Evolutionary conservation across 23 red algal genomes (phyloP).

Genomic region (Gracilariopsis chorda): DNA sequence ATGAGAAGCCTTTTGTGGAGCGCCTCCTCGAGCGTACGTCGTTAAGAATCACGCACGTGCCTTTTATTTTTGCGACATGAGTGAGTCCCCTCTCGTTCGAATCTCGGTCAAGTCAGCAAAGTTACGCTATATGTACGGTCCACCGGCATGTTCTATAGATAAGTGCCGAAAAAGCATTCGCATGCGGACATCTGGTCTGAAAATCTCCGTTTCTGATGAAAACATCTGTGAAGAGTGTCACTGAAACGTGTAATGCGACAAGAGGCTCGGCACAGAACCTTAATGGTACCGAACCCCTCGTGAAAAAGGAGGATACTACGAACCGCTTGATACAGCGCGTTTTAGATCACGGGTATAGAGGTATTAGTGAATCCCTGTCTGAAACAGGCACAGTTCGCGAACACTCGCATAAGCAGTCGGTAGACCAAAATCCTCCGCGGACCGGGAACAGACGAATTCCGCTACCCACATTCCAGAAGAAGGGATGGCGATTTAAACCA

Average conservation of each 20-base stretch:
- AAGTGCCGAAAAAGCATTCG: constrained; percentile 42
- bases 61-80: constrained; percentile 65
- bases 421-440: background rate
- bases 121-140: constrained; percentile 48
- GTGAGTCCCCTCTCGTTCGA: constrained; percentile 49
- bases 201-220: constrained; percentile 30
- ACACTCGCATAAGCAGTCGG: background rate
- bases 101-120: constrained; percentile 42
- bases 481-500: background rate
- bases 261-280: too few relatives aligned
- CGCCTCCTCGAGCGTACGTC: constrained; percentile 34
- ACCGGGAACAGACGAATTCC: background rate
- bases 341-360: constrained; percentile 14
- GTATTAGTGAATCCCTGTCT: background rate
- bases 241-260: too few relatives aligned
- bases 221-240: background rate
- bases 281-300: too few relatives aligned
- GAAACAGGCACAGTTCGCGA: background rate
- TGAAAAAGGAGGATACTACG: constrained; percentile 21
- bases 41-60: constrained; percentile 22
- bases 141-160: constrained; percentile 34
- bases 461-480: background rate
- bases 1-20: constrained; percentile 42
- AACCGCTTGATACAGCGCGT: constrained; percentile 49
- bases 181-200: constrained; percentile 11